A percentile compares a stretch with the other conserved stretches of the same genome.
Evolutionary conservation across 176 grass and related monocot species (phyloP).

Genomic region (Puccinellia tenuiflora): DNA sequence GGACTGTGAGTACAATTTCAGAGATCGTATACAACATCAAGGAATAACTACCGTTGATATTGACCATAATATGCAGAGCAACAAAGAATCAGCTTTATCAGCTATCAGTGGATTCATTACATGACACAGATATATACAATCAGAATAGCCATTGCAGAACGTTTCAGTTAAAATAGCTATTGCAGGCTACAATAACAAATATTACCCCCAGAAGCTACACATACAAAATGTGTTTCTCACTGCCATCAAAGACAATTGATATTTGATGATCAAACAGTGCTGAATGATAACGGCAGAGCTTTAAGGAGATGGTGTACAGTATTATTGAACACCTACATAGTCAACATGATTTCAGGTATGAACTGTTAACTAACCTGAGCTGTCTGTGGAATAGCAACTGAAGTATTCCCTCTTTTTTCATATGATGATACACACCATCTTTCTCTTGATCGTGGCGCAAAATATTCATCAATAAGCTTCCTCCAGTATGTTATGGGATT

Average conservation of each 20-base stretch:
- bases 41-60: background rate
- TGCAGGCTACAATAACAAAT: conserved; percentile 4
- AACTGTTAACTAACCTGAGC: conserved; percentile 48
- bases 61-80: background rate
- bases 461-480: conserved; percentile 94
- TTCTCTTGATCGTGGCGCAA: conserved; percentile 79
- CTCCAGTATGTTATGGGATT: conserved; percentile 92
- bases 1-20: background rate
- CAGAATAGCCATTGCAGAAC: background rate
- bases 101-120: background rate
- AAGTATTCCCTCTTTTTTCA: conserved; percentile 75
- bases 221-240: conserved; percentile 1
- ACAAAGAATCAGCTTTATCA: background rate
- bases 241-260: too few species aligned
- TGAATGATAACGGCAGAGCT: background rate
- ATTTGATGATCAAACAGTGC: too few species aligned
- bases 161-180: background rate
- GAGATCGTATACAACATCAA: background rate
- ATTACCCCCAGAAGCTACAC: background rate
- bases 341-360: background rate
- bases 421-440: conserved; percentile 92
- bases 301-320: background rate
- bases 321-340: conserved; percentile 5
- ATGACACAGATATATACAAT: background rate
- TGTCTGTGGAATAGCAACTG: conserved; percentile 61